These are phyloP conservation scores for Pleurotus citrinopileatus DNA, from an alignment of 768 basidiomycete genomes.

Conservation along the genomic window DNA sequence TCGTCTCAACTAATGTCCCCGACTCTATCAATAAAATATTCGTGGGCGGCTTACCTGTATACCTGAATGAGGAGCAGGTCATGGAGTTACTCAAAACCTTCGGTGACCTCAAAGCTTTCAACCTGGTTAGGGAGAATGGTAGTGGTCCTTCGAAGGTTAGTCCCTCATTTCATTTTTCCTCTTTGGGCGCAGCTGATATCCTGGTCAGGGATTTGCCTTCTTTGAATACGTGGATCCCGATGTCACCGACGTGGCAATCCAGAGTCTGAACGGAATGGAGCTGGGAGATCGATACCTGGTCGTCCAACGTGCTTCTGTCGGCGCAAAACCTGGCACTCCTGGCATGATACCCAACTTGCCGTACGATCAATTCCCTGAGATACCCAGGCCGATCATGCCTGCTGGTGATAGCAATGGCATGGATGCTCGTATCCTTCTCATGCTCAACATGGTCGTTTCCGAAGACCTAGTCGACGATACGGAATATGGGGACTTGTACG, in stretches of 20 bases:
- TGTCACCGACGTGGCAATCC: constrained; percentile 94
- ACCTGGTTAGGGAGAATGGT: constrained; percentile 92
- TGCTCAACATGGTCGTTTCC: constrained; percentile 97
- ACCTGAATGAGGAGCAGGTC: constrained; percentile 97
- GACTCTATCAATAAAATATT: constrained; percentile 99
- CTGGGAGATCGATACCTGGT: constrained; percentile 94
- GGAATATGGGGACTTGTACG: constrained; percentile 92
- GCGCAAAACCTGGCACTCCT: constrained; percentile 71
- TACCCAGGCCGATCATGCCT: constrained; percentile 86
- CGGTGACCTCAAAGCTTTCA: constrained; percentile 97
- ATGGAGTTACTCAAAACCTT: constrained; percentile 97
- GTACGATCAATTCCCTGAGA: constrained; percentile 78
- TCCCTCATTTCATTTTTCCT: constrained; percentile 2
- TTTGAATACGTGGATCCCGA: constrained; percentile 92
- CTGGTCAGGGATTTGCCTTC: constrained; percentile 90
- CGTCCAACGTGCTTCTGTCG: constrained; percentile 95
- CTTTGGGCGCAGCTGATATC: not conserved
- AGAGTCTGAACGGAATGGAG: constrained; percentile 96
- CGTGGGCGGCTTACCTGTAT: constrained; percentile 92
- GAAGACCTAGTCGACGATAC: constrained; percentile 89
- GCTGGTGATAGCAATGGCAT: constrained; percentile 61
- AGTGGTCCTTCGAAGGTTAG: constrained; percentile 84
- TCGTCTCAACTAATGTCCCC: constrained; percentile 94
- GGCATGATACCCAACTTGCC: constrained; percentile 69
- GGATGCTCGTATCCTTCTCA: constrained; percentile 84